Percentiles rank a stretch among this genome's conserved stretches.
Conservation (phyloP, 176 grass and related monocot species). For the Carex scoparia region DNA sequence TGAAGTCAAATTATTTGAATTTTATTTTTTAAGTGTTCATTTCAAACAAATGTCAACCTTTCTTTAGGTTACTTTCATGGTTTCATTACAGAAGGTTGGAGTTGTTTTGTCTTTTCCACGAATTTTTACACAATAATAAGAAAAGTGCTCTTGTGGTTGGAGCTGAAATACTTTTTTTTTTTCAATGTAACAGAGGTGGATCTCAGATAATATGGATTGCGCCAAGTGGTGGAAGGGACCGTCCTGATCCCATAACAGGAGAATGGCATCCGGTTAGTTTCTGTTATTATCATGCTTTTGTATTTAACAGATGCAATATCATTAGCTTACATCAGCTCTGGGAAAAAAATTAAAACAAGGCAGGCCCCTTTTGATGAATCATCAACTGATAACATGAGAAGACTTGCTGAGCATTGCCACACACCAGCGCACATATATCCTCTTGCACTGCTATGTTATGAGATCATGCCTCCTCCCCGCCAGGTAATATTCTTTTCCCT, state of each 20-base stretch:
- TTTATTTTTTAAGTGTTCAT: slow-evolving; percentile 7
- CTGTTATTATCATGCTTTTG: slow-evolving; percentile 25
- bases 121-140: background rate
- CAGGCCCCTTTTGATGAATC: slow-evolving; percentile 87
- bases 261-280: slow-evolving; percentile 85
- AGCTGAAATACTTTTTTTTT: slow-evolving; percentile 3
- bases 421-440: slow-evolving; percentile 89
- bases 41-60: background rate
- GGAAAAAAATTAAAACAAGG: slow-evolving; percentile 45
- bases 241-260: slow-evolving; percentile 60
- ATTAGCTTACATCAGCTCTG: slow-evolving; percentile 2
- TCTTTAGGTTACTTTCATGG: background rate
- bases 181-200: slow-evolving; percentile 40
- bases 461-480: slow-evolving; percentile 92
- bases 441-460: slow-evolving; percentile 78
- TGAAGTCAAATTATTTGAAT: background rate
- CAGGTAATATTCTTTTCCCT: slow-evolving; percentile 38
- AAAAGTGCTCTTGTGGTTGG: background rate
- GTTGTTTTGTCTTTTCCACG: background rate
- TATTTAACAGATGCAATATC: slow-evolving; percentile 20
- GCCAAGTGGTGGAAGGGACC: slow-evolving; percentile 95
- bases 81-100: background rate
- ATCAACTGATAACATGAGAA: slow-evolving; percentile 95
- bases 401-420: slow-evolving; percentile 77
- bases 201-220: slow-evolving; percentile 99